Percentiles rank a stretch among this genome's conserved stretches.
Evolutionary conservation across 352 stramenopile genomes (phyloP).

Genomic region (Phytophthora sp.): DNA sequence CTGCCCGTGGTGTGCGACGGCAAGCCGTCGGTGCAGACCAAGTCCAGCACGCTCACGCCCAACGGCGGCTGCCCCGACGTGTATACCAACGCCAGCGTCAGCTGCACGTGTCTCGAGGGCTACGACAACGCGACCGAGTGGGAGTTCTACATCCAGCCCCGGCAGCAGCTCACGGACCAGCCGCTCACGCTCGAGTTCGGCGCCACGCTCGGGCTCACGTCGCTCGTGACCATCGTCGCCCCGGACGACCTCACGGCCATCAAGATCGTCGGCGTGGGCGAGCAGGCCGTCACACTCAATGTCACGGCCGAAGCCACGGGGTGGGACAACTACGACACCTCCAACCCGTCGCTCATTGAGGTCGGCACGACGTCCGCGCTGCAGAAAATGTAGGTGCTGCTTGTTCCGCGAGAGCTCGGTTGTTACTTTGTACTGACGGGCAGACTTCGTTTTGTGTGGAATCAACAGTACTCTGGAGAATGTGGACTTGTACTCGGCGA

Average conservation of each 20-base stretch:
- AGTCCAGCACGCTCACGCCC: conserved; percentile 39
- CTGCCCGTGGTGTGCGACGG: conserved; percentile 55
- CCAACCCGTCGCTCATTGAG: conserved; percentile 43
- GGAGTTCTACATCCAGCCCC: conserved; percentile 44
- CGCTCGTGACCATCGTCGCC: conserved; percentile 55
- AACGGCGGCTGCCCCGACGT: conserved; percentile 55
- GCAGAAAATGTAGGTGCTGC: conserved; percentile 47
- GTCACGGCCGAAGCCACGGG: conserved; percentile 50
- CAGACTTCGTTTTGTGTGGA: background rate
- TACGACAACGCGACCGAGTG: conserved; percentile 47
- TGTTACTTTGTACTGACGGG: no score
- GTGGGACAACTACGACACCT: conserved; percentile 42
- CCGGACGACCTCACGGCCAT: conserved; percentile 39
- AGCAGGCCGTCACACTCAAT: conserved; percentile 36
- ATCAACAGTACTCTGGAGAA: conserved; percentile 45
- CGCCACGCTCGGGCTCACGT: conserved; percentile 45
- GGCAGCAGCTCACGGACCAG: conserved; percentile 28
- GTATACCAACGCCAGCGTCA: conserved; percentile 52
- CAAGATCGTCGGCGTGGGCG: conserved; percentile 38
- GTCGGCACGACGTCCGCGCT: conserved; percentile 40
- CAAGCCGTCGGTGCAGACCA: conserved; percentile 55
- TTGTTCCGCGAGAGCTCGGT: no score
- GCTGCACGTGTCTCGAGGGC: conserved; percentile 60
- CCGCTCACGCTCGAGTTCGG: conserved; percentile 43
- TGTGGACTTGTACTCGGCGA: conserved; percentile 39